Evolutionary conservation across 75 land plant genomes (phyloP).

Genomic region (Picea sitchensis): DNA sequence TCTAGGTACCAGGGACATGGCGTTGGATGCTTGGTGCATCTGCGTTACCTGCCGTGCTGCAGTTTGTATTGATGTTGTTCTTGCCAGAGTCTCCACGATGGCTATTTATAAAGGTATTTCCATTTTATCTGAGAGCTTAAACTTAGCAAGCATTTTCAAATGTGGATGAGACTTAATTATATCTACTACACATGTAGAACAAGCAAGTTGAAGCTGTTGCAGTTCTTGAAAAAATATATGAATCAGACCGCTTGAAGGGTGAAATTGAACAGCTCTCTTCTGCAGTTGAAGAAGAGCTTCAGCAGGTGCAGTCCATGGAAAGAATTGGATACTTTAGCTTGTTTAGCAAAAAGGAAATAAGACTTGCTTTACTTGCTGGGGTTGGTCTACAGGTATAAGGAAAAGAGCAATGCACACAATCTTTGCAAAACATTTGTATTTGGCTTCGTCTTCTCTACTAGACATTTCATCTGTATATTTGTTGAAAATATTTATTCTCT

Average conservation of each 20-base stretch:
- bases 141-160: not conserved
- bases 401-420: not conserved
- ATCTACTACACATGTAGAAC: constrained; percentile 38
- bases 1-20: constrained; percentile 86
- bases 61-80: constrained; percentile 57
- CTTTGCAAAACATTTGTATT: not conserved
- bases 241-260: constrained; percentile 50
- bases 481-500: not conserved
- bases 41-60: constrained; percentile 68
- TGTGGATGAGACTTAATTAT: not conserved
- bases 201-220: constrained; percentile 54
- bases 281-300: constrained; percentile 41
- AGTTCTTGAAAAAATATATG: constrained; percentile 78
- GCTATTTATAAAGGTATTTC: constrained; percentile 73
- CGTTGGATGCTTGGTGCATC: constrained; percentile 90
- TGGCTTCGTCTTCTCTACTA: constrained; percentile 1
- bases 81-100: constrained; percentile 89
- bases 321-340: constrained; percentile 38
- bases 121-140: not conserved
- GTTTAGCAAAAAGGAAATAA: constrained; percentile 68
- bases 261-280: constrained; percentile 69
- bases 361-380: constrained; percentile 86
- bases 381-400: constrained; percentile 90
- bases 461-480: not conserved
- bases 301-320: constrained; percentile 1